These are phyloP conservation scores for Xylaria telfairii DNA, from an alignment of 495 filamentous ascomycete genomes.

Conservation along the genomic window DNA sequence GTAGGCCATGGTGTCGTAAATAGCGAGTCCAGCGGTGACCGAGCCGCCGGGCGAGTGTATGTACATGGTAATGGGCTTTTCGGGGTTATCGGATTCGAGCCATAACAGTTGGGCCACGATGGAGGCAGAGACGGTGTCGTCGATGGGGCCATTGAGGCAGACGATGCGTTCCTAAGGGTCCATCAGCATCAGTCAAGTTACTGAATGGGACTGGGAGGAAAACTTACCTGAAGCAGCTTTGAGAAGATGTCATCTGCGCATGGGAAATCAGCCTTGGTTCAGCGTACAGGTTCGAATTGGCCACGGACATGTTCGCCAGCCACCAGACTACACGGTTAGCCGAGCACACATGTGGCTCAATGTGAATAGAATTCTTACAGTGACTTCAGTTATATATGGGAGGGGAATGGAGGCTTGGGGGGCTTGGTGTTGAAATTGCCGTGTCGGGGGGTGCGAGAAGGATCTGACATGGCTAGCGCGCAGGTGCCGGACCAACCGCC, in stretches of 20 bases:
- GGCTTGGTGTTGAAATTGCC: conserved; percentile 35
- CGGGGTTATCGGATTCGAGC: conserved; percentile 94
- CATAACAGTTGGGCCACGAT: conserved; percentile 96
- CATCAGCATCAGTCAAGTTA: conserved; percentile 28
- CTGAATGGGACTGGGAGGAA: too few species aligned
- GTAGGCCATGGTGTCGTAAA: conserved; percentile 99
- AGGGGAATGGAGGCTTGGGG: conserved; percentile 68
- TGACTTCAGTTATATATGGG: conserved; percentile 78
- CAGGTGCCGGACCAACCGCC: conserved; percentile 38
- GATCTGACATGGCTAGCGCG: conserved; percentile 35
- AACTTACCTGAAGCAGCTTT: conserved; percentile 70
- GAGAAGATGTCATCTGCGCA: conserved; percentile 82
- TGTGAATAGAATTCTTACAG: conserved; percentile 63
- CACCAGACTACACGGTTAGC: conserved; percentile 73
- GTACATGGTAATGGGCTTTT: conserved; percentile 94
- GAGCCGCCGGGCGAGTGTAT: conserved; percentile 96
- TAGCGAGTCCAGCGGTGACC: conserved; percentile 88
- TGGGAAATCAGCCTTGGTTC: conserved; percentile 33
- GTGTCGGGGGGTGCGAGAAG: conserved; percentile 46
- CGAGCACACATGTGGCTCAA: conserved; percentile 15
- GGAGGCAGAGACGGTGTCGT: conserved; percentile 85
- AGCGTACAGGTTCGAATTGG: conserved; percentile 28
- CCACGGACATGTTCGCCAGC: conserved; percentile 84
- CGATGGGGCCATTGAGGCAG: conserved; percentile 90
- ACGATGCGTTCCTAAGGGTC: conserved; percentile 82